Base-by-base conservation (phyloP, 768 basidiomycete species). In the Boletus patriciae region DNA sequence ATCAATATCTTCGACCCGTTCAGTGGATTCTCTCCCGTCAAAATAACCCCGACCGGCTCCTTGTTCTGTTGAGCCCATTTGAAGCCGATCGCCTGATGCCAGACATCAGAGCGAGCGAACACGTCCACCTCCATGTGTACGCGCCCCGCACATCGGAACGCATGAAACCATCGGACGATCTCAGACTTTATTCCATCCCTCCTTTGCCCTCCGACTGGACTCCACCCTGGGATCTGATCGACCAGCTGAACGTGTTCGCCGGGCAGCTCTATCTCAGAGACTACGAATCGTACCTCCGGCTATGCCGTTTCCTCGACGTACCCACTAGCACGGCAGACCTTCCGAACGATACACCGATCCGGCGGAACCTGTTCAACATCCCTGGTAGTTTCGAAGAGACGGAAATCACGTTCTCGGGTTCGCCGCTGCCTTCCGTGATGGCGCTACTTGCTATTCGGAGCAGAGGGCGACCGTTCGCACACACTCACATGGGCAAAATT, bases 121-220 rank as follows among this genome's bases (percentile, higher is more conserved):
- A 52, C 8, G 74, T 76, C 9, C 65, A 72, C 49, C 69, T 80
- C 9, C 78, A 79, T 58, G 33, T 74, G 0, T 80, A 80, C 50
- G 60, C 75, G 4, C 76, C 79, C 2, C 64, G 75, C 4, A 73
- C 74, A 40, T 70, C 66, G 4, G 46, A 63, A n/a, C 62, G 62
- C 2, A 75, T 74, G 71, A 62, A 64, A 23, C 57, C 74, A 7
- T 72, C 73, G 21, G 79, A 81, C 33, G 57, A 71, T 27, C 64
- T 70, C 7, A 36, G 7, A 3, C 54, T 67, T 0, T 50, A 56
- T 16, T 6, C 29, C 3, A 46, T 61, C 33, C 66, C 62, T 29
- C 34, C 57, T 3, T 15, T 54, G 0, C 50, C 53, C 6, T n/a
- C 34, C 2, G 51, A 40, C 13, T 54, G 55, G 60, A 57, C 29